These are phyloP conservation scores for Ganoderma sinense DNA, from an alignment of 1,284 basidiomycete genomes.

Conservation along the genomic window DNA sequence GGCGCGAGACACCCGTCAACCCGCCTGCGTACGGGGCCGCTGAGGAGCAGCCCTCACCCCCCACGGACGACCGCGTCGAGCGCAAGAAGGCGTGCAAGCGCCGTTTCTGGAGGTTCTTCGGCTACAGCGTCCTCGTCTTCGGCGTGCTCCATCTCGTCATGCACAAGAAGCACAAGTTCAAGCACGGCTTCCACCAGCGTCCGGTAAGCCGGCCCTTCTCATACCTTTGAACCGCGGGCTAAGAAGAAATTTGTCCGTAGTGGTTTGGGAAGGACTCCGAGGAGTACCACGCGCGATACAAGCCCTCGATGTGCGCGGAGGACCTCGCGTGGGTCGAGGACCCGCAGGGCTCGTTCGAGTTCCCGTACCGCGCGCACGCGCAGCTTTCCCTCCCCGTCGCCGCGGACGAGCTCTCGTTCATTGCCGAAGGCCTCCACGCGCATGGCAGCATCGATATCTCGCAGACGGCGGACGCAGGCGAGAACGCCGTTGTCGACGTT, in stretches of 20 bases:
- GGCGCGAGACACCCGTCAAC: neutral
- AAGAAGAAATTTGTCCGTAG: neutral
- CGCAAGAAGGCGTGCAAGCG: conserved; percentile 21
- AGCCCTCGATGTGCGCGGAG: conserved; percentile 6
- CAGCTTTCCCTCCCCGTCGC: conserved; percentile 34
- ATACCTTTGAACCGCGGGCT: neutral
- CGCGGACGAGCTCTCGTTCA: conserved; percentile 38
- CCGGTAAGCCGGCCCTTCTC: neutral
- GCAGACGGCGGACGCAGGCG: conserved; percentile 24
- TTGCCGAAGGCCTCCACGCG: conserved; percentile 34
- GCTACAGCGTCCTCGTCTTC: conserved; percentile 18
- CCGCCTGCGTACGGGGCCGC: neutral
- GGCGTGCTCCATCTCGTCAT: conserved; percentile 16
- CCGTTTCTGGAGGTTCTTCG: conserved; percentile 26
- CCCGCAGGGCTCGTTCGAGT: conserved; percentile 11
- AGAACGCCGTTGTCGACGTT: conserved; percentile 33
- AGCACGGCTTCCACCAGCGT: neutral
- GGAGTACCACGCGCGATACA: neutral
- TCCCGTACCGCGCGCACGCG: conserved; percentile 24
- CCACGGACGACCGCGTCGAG: conserved; percentile 10
- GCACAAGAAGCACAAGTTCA: conserved; percentile 1
- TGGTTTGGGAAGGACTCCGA: neutral
- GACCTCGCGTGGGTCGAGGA: conserved; percentile 1
- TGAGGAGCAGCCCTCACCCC: neutral
- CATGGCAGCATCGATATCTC: conserved; percentile 35